phyloP scores from a whole-genome alignment of 2,329 filamentous ascomycete species.

The Ceratocystis cubensis region DNA sequence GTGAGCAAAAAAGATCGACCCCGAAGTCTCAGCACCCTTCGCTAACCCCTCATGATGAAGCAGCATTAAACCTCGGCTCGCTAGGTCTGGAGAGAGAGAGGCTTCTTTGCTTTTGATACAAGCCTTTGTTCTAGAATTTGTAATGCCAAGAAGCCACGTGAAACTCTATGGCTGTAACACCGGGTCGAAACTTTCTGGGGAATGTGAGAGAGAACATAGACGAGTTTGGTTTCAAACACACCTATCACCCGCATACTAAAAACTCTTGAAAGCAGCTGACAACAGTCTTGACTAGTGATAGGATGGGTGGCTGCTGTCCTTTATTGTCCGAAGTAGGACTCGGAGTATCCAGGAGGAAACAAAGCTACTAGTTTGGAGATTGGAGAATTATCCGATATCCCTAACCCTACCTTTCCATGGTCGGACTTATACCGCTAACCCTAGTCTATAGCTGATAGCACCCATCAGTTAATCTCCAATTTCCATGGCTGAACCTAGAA shows the following conservation, averaged over 20 bases:
- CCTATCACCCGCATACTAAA: no score
- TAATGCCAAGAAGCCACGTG: neutral
- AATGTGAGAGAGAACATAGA: neutral
- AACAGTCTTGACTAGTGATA: neutral
- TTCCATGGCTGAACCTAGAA: no score
- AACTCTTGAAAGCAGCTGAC: no score
- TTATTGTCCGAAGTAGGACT: neutral
- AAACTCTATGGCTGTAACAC: neutral
- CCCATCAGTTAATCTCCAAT: no score
- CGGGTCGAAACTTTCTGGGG: neutral
- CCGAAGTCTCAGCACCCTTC: neutral
- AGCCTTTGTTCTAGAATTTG: neutral
- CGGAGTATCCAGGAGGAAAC: neutral
- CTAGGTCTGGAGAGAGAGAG: neutral
- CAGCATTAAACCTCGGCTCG: neutral
- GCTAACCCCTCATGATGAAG: neutral
- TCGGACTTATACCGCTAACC: no score
- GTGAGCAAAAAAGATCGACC: no score
- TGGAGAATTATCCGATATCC: no score
- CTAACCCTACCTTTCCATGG: no score
- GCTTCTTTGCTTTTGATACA: neutral
- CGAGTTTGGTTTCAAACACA: neutral
- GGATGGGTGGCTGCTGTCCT: neutral
- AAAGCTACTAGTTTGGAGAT: neutral
- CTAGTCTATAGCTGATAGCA: no score